Percentiles rank a stretch among this genome's conserved stretches.
These are phyloP conservation scores for Petrea volubilis DNA, from an alignment of 257 asterid genomes.

Conservation along the genomic window DNA sequence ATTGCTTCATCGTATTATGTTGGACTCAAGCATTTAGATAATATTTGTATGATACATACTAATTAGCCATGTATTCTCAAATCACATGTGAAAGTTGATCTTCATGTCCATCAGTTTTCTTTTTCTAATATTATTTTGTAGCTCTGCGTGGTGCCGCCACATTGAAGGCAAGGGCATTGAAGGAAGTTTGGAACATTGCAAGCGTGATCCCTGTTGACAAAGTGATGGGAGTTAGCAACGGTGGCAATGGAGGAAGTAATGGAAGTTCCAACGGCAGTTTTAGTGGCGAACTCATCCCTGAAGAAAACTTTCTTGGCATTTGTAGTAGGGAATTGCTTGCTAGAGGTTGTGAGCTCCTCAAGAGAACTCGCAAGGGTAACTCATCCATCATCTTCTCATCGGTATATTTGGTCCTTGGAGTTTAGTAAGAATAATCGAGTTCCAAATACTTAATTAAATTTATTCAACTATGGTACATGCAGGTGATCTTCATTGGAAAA, in stretches of 20 bases:
- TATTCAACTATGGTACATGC: constrained; percentile 27
- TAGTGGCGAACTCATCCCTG: constrained; percentile 80
- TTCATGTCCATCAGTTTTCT: too few species aligned
- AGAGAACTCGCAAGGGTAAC: constrained; percentile 85
- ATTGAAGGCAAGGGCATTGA: constrained; percentile 80
- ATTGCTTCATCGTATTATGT: too few species aligned
- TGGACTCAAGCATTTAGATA: neutral
- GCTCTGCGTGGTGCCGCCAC: constrained; percentile 97
- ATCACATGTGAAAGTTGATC: too few species aligned
- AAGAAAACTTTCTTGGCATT: constrained; percentile 88
- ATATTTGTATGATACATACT: neutral
- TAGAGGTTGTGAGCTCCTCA: constrained; percentile 86
- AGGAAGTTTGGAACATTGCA: constrained; percentile 92
- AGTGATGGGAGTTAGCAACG: constrained; percentile 50
- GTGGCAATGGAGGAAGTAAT: constrained; percentile 56
- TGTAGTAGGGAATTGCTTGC: constrained; percentile 91
- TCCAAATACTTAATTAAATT: too few species aligned
- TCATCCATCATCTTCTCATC: too few species aligned
- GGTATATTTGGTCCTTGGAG: too few species aligned
- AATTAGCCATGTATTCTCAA: neutral
- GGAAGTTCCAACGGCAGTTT: constrained; percentile 69
- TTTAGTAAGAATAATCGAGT: too few species aligned
- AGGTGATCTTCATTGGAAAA: constrained; percentile 97
- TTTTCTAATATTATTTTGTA: constrained; percentile 10
- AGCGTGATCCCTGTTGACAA: constrained; percentile 86